Percentiles rank a stretch among this genome's conserved stretches.
These are phyloP conservation scores for Candida palmyrensis DNA, from an alignment of 805 yeast species.

Conservation along the genomic window DNA sequence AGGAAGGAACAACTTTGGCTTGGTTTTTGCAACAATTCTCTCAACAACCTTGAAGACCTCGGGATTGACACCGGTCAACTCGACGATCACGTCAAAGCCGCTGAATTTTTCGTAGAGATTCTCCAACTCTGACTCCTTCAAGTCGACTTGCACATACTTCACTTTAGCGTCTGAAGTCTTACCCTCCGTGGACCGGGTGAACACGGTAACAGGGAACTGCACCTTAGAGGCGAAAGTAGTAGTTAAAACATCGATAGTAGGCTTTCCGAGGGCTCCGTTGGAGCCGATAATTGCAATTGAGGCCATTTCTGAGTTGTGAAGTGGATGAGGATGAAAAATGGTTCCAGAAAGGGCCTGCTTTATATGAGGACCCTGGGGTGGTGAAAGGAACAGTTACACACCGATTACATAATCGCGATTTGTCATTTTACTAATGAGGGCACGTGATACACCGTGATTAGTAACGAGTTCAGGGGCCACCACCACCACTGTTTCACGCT, in stretches of 20 bases:
- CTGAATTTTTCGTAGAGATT: slow-evolving; percentile 32
- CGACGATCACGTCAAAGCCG: slow-evolving; percentile 49
- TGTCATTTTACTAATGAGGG: too few relatives aligned
- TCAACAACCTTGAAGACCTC: slow-evolving; percentile 29
- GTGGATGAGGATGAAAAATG: too few relatives aligned
- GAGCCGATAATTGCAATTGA: slow-evolving; percentile 54
- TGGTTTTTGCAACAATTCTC: slow-evolving; percentile 31
- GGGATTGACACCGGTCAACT: slow-evolving; percentile 33
- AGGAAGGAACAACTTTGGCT: slow-evolving; percentile 52
- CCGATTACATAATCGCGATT: too few relatives aligned
- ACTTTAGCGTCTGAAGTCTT: slow-evolving; percentile 27
- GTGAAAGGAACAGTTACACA: too few relatives aligned
- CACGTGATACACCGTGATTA: too few relatives aligned
- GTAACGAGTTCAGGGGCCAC: too few relatives aligned
- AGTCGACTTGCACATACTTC: slow-evolving; percentile 33
- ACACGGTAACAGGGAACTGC: slow-evolving; percentile 44
- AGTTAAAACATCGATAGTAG: slow-evolving; percentile 40
- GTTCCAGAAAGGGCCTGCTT: too few relatives aligned
- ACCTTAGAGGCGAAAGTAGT: slow-evolving; percentile 39
- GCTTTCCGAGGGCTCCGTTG: slow-evolving; percentile 48
- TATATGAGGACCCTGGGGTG: too few relatives aligned
- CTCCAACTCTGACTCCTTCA: slow-evolving; percentile 16
- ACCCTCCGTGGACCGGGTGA: slow-evolving; percentile 41
- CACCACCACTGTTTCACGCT: too few relatives aligned
- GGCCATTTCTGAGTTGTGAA: too few relatives aligned